Conservation (phyloP, 305 asterid genomes). For the Petunia hybrid region DNA sequence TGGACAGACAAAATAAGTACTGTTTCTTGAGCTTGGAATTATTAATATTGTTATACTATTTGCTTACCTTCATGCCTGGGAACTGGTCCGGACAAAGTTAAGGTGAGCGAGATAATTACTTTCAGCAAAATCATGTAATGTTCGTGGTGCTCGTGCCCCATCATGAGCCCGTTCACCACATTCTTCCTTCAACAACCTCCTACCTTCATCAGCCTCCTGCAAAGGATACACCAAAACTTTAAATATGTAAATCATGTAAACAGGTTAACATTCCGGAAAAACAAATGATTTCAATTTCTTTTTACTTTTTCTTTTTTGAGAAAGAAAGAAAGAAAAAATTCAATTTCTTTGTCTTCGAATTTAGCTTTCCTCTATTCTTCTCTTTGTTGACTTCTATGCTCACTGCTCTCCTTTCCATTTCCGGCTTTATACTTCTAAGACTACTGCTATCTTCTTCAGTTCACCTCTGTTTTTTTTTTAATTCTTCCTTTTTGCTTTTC, state of each 20-base stretch:
- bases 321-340: not conserved
- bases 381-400: not conserved
- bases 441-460: not conserved
- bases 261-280: not conserved
- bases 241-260: not conserved
- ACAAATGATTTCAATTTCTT: not conserved
- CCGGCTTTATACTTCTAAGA: not conserved
- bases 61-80: slow-evolving; percentile 47
- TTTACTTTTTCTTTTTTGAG: no score
- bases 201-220: slow-evolving; percentile 81
- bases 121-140: slow-evolving; percentile 95
- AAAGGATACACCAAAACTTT: slow-evolving; percentile 26
- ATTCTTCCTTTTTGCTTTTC: not conserved
- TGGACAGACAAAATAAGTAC: slow-evolving; percentile 19
- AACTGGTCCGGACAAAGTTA: slow-evolving; percentile 71
- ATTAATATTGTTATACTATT: slow-evolving; percentile 8
- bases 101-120: slow-evolving; percentile 86
- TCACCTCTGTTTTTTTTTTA: no score
- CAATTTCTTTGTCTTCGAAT: not conserved
- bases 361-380: not conserved
- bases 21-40: slow-evolving; percentile 28
- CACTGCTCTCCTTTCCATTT: not conserved
- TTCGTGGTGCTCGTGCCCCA: slow-evolving; percentile 65
- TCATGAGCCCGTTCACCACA: slow-evolving; percentile 56
- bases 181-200: slow-evolving; percentile 67